Evolutionary conservation across 495 filamentous ascomycete genomes (phyloP).

Genomic region (Platismatia glauca): DNA sequence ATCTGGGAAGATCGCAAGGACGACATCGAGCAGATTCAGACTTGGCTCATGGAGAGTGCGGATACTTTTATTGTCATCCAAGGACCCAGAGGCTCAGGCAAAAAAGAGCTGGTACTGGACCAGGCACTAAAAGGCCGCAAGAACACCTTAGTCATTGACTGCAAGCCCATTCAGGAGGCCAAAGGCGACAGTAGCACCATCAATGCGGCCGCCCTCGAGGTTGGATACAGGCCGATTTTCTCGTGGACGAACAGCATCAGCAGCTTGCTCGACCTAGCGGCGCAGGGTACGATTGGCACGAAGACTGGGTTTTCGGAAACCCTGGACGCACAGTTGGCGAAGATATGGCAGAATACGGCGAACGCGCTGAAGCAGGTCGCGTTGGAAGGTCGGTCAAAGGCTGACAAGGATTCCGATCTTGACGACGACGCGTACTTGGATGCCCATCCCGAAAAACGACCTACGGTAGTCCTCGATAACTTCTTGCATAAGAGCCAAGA

Average conservation of each 20-base stretch:
- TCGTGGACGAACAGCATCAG: conserved; percentile 94
- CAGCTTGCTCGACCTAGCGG: conserved; percentile 82
- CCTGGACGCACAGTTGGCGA: conserved; percentile 78
- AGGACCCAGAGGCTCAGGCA: conserved; percentile 85
- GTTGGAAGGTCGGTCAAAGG: conserved; percentile 56
- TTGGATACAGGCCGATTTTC: conserved; percentile 90
- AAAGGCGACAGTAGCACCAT: conserved; percentile 87
- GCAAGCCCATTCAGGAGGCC: conserved; percentile 87
- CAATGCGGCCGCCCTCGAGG: conserved; percentile 65
- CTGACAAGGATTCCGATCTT: conserved; percentile 62
- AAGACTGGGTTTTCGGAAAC: conserved; percentile 96
- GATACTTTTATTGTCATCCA: conserved; percentile 94
- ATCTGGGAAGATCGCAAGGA: conserved; percentile 83
- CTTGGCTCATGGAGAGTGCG: conserved; percentile 77
- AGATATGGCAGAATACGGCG: conserved; percentile 83
- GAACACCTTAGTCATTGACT: conserved; percentile 83
- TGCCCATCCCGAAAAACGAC: conserved; percentile 73
- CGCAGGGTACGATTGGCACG: conserved; percentile 86
- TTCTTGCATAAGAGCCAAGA: conserved; percentile 76
- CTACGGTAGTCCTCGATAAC: conserved; percentile 89
- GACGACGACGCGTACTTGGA: conserved; percentile 85
- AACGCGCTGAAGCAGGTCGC: conserved; percentile 70
- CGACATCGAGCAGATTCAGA: conserved; percentile 68
- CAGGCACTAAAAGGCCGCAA: conserved; percentile 68
- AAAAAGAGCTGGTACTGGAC: conserved; percentile 77